Base-by-base conservation (phyloP, 108 stramenopile genomes). In the Pseudonitzschia delicatissima region DNA sequence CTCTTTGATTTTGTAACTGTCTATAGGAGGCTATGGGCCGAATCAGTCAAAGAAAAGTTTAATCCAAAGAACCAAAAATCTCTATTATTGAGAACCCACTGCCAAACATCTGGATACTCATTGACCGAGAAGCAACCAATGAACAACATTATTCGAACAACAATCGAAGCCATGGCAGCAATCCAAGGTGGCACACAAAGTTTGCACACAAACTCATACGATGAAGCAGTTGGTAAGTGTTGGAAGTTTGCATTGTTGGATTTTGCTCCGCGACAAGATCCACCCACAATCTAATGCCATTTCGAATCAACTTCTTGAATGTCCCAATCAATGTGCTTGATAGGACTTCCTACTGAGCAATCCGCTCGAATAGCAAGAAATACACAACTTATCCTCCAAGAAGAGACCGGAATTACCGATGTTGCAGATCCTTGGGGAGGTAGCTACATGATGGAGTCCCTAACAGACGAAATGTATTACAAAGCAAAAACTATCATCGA, bases 151-250 rank as follows among this genome's bases (percentile, higher is more conserved):
- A 84, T 98, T 45, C 90, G 98, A 44, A 99, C 98, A 17, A 93
- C 98, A 0, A 87, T 99, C 31, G 98, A 98, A 82, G 98, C 97
- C 44, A 84, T 99, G 82, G 96, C 98, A 9, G 98, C 97, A 4
- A 94, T 97, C 5, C 88, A 91, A 68, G 98, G 98, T 39, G 98
- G 98, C 17, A 98, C 98, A 4, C 98, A 99, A 80, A 91, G 89
- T 58, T 86, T 99, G 36, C 98, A 99, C 79, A 99, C 98, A n/a
- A 98, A 99, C 67, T 83, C 92, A 6, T 96, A 95, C 74, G 98
- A 99, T 72, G 98, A 99, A 81, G 98, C 98, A 33, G 87, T 97
- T 27, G 97, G 95, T 73, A 60, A 57, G 72, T 59, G 26, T 15
- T 48, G 47, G 23, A 27, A 26, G 6, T 44, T 44, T 44, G 42